Evolutionary conservation across 2,329 filamentous ascomycete species (phyloP).

Genomic region (Aureobasidium vineae): DNA sequence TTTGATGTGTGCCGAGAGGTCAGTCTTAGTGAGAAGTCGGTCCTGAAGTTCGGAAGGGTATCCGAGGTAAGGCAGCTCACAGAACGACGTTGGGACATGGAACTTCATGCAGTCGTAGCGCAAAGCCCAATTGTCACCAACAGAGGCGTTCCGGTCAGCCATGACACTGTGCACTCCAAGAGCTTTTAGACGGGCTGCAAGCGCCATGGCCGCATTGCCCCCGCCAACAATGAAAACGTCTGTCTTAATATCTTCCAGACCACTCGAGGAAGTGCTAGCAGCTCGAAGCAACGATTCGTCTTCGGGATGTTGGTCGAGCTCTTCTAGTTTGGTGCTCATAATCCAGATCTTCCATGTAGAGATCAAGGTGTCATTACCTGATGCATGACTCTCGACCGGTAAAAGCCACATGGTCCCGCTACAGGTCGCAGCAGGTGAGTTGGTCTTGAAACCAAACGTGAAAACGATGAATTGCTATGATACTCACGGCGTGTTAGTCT

Average conservation of each 20-base stretch:
- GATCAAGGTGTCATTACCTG: not conserved
- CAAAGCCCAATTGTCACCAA: conserved; percentile 44
- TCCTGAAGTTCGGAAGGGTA: conserved; percentile 20
- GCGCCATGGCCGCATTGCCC: conserved; percentile 31
- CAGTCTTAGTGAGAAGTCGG: conserved; percentile 32
- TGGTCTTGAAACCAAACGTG: not conserved
- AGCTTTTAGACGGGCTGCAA: conserved; percentile 43
- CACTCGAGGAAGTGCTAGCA: not conserved
- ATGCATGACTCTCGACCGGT: not conserved
- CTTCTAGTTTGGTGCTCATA: not conserved
- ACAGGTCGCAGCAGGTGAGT: not conserved
- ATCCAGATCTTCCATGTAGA: conserved; percentile 7
- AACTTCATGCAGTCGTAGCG: conserved; percentile 39
- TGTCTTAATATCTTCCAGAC: not conserved
- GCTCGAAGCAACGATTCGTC: not conserved
- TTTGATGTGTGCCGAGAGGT: conserved; percentile 27
- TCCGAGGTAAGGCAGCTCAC: conserved; percentile 1
- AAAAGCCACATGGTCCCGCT: not conserved
- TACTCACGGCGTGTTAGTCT: not conserved
- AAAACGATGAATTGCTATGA: not conserved
- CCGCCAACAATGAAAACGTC: conserved; percentile 8
- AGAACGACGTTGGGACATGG: conserved; percentile 9
- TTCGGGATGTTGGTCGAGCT: not conserved
- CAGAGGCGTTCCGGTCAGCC: conserved; percentile 38
- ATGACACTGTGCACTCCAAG: conserved; percentile 41